phyloP scores from a whole-genome alignment of 2,329 filamentous ascomycete species.

The Endothia cerciana region DNA sequence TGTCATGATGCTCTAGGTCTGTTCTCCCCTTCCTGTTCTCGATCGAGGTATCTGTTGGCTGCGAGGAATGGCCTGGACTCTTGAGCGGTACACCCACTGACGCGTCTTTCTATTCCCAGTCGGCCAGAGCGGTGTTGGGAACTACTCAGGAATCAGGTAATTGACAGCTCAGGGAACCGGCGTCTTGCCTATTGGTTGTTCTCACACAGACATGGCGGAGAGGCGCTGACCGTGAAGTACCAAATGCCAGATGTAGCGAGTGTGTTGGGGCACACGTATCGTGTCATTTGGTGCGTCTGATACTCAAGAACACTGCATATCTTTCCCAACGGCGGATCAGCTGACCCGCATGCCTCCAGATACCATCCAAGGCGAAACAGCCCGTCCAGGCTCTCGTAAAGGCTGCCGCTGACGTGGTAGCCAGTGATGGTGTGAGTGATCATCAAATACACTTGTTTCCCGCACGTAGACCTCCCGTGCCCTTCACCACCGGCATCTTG shows the following conservation, averaged over 20 bases:
- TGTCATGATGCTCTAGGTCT: slow-evolving; percentile 23
- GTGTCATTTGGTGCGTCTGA: slow-evolving; percentile 10
- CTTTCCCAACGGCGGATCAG: too few species aligned
- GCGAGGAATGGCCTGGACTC: background rate
- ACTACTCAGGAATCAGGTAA: slow-evolving; percentile 20
- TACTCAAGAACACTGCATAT: background rate
- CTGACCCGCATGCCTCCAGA: background rate
- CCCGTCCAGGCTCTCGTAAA: slow-evolving; percentile 21
- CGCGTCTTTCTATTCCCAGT: background rate
- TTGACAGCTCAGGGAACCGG: too few species aligned
- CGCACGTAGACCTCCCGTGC: too few species aligned
- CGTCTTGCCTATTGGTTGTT: background rate
- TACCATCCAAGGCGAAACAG: slow-evolving; percentile 15
- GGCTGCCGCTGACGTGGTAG: slow-evolving; percentile 17
- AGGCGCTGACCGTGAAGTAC: background rate
- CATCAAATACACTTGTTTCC: background rate
- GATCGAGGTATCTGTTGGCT: background rate
- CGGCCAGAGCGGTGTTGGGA: slow-evolving; percentile 4
- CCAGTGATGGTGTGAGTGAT: slow-evolving; percentile 20
- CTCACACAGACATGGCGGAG: background rate
- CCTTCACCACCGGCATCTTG: background rate
- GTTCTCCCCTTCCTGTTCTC: background rate
- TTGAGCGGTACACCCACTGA: background rate
- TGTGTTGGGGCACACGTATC: slow-evolving; percentile 23
- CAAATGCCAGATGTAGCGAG: slow-evolving; percentile 8